Evolutionary conservation across 768 basidiomycete species (phyloP).

Genomic region (Megacollybia marginata): DNA sequence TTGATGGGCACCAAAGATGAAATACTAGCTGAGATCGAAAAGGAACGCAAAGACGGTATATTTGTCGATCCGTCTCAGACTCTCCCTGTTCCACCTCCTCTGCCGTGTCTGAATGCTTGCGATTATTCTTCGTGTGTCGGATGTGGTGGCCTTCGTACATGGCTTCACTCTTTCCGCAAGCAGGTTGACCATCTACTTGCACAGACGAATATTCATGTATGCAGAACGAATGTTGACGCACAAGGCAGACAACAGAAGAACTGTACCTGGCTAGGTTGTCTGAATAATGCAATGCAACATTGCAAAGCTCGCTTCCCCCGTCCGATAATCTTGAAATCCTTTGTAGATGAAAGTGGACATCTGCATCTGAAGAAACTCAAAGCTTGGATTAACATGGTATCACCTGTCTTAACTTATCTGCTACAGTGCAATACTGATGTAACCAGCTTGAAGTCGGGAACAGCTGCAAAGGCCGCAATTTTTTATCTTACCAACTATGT

Average conservation of each 20-base stretch:
- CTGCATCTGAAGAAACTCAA: no score
- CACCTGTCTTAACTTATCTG: constrained; percentile 14
- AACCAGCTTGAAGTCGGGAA: constrained; percentile 14
- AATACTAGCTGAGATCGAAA: constrained; percentile 4
- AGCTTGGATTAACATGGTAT: constrained; percentile 18
- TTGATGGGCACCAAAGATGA: constrained; percentile 12
- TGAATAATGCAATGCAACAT: no score
- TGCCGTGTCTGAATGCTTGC: constrained; percentile 8
- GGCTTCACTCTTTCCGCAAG: no score
- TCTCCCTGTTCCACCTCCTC: constrained; percentile 16
- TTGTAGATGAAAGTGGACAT: no score
- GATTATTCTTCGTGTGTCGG: constrained; percentile 4
- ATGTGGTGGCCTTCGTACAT: no score
- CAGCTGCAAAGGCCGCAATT: constrained; percentile 14
- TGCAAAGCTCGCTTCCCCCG: no score
- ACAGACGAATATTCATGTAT: no score
- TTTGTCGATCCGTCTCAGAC: constrained; percentile 17
- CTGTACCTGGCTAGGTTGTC: no score
- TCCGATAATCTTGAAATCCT: no score
- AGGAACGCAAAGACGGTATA: not conserved
- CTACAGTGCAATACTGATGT: constrained; percentile 19
- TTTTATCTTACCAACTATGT: constrained; percentile 22
- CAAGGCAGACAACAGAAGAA: no score
- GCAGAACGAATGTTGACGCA: no score
- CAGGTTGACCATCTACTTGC: no score